Conservation (phyloP, 768 basidiomycete species). For the Boletus fagicola region DNA sequence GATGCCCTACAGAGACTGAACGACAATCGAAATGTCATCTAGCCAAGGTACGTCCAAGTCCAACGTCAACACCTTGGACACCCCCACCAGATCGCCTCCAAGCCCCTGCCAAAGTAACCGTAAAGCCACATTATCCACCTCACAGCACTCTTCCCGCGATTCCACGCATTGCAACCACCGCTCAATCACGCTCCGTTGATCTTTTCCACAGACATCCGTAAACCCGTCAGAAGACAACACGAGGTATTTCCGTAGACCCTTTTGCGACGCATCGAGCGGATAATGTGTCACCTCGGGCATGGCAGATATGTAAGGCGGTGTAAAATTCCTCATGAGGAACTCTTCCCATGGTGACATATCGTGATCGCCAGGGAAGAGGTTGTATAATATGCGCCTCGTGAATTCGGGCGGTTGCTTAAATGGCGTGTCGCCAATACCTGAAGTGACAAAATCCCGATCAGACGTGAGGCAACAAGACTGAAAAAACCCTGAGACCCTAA, state of each 20-base stretch:
- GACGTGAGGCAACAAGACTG: slow-evolving; percentile 6
- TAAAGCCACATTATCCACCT: slow-evolving; percentile 50
- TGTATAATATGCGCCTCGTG: slow-evolving; percentile 64
- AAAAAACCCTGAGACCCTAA: slow-evolving; percentile 21
- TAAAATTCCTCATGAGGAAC: slow-evolving; percentile 58
- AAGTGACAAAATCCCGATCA: slow-evolving; percentile 10
- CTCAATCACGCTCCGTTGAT: slow-evolving; percentile 45
- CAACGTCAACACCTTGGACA: slow-evolving; percentile 59
- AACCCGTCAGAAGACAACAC: slow-evolving; percentile 69
- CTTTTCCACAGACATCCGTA: slow-evolving; percentile 54
- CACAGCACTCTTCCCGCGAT: slow-evolving; percentile 19
- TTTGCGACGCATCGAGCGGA: slow-evolving; percentile 36
- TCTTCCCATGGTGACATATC: slow-evolving; percentile 66
- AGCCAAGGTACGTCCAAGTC: slow-evolving; percentile 67
- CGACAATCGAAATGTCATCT: slow-evolving; percentile 66
- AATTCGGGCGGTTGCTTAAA: slow-evolving; percentile 74
- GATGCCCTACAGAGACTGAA: slow-evolving; percentile 48
- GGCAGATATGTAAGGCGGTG: slow-evolving; percentile 66
- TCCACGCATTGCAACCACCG: slow-evolving; percentile 52
- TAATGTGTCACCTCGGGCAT: slow-evolving; percentile 63
- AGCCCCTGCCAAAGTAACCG: slow-evolving; percentile 54
- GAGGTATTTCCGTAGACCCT: slow-evolving; percentile 47
- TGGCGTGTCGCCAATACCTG: slow-evolving; percentile 67
- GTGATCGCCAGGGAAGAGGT: slow-evolving; percentile 59
- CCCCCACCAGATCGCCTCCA: slow-evolving; percentile 52